Base-by-base conservation (phyloP, 2,329 filamentous ascomycete genomes). In the Penicillium sp. region DNA sequence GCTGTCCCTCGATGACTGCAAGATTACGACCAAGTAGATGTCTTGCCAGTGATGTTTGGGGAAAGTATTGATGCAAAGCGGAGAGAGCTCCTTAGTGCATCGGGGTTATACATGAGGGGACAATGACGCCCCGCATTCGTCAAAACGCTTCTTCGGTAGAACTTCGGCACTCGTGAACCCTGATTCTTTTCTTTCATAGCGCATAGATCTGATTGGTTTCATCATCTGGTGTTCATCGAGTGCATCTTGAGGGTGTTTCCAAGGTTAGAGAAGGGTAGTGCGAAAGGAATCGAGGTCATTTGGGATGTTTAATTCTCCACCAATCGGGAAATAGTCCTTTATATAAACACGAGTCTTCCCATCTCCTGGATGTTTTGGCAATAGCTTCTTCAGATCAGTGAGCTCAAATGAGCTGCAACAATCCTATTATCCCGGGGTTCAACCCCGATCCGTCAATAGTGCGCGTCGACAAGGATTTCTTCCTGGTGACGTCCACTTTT, bases 401-500 rank as follows among this genome's bases (percentile, higher is more conserved):
- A 29, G 7, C 16, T 24, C 22, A 11, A 24, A 64, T 64, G 62
- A 63, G 53, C 14, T 70, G 60, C 43, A 59, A 34, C 24, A 69
- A 86, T 61, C 84, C 83, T 2, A 77, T 86, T 18, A 73, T 86
- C 38, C 75, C 77, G 2, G 83, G 84, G 22, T 86, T 85, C 72
- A 85, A 86, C 52, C 82, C 84, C 5, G 84, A 87, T 58, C 84
- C 84, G 0, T 84, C 83, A 0, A 76, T 83, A 38, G 58, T 82
- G 10, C 72, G 80, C 3, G 77, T 82, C 18, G 72, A 71, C 7
- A 60, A 74, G 40, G 78, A 81, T 60, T 87, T 81, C 64, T 87
- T 82, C 66, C 76, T 87, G 27, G 81, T 80, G 36, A 86, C 82
- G 4, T 86, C 83, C 0, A 83, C 82, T 0, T 87, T 87, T 53